Evolutionary conservation across 805 yeast species (phyloP).

Genomic region (Sugiyamaella chiloensis): DNA sequence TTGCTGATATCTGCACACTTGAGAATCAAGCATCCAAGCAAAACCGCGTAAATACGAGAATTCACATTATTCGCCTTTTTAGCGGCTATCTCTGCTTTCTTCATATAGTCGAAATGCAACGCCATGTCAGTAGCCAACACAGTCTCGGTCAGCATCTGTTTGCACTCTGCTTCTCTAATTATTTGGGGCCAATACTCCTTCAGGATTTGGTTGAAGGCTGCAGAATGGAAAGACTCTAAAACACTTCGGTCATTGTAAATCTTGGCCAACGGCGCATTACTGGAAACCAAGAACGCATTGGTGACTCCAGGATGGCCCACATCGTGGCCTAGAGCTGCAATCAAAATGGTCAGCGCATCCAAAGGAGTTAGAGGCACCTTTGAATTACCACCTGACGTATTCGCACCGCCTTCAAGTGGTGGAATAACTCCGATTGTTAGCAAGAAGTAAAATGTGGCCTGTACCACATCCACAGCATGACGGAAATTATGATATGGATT

Average conservation of each 20-base stretch:
- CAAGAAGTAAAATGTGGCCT: constrained; percentile 74
- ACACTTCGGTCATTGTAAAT: constrained; percentile 64
- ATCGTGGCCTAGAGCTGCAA: constrained; percentile 93
- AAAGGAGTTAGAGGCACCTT: constrained; percentile 12
- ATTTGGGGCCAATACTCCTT: constrained; percentile 49
- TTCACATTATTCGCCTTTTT: neutral
- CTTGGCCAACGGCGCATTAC: constrained; percentile 60
- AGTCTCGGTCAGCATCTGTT: constrained; percentile 34
- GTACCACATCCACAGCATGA: constrained; percentile 94
- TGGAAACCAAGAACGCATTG: constrained; percentile 60
- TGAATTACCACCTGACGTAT: neutral
- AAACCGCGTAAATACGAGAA: constrained; percentile 20
- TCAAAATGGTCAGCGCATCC: constrained; percentile 58
- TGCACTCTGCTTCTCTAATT: constrained; percentile 17
- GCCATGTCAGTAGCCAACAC: constrained; percentile 95
- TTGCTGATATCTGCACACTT: constrained; percentile 97
- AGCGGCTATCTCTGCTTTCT: constrained; percentile 32
- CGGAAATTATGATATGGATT: constrained; percentile 94
- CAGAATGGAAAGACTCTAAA: constrained; percentile 77
- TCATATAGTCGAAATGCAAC: constrained; percentile 70
- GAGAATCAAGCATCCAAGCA: constrained; percentile 66
- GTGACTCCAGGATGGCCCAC: constrained; percentile 97
- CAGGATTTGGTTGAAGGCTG: constrained; percentile 54
- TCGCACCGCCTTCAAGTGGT: constrained; percentile 14
- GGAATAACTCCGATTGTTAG: constrained; percentile 31